Percentiles rank a stretch among this genome's conserved stretches.
These are phyloP conservation scores for Microbotryomycetes sp. DNA, from an alignment of 1,284 basidiomycete species.

Conservation along the genomic window DNA sequence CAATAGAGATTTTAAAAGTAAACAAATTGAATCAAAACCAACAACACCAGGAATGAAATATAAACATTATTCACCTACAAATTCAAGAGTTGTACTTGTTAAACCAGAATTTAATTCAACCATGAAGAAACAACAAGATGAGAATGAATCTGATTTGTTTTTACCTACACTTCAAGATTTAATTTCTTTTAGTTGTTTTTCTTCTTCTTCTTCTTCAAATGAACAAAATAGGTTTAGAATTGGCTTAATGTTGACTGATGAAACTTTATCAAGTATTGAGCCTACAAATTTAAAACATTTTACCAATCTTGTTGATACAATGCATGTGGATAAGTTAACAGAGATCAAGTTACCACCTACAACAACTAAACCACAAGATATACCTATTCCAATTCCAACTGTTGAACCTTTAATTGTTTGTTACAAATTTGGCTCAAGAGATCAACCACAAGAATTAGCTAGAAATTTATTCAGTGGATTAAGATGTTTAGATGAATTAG, in stretches of 20 bases:
- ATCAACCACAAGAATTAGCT: background rate
- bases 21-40: slow-evolving; percentile 54
- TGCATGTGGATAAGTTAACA: slow-evolving; percentile 44
- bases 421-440: slow-evolving; percentile 1
- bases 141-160: background rate
- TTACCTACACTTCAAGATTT: background rate
- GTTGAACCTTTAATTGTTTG: slow-evolving; percentile 1
- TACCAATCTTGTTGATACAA: slow-evolving; percentile 1
- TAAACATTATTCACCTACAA: slow-evolving; percentile 85
- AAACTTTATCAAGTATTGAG: slow-evolving; percentile 6
- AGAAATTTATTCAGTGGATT: background rate
- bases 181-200: background rate
- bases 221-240: slow-evolving; percentile 14
- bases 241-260: slow-evolving; percentile 33
- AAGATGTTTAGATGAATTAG: slow-evolving; percentile 7
- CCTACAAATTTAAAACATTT: background rate
- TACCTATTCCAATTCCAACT: slow-evolving; percentile 39
- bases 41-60: slow-evolving; percentile 99
- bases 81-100: slow-evolving; percentile 70
- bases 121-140: too few relatives aligned
- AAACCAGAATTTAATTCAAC: too few relatives aligned
- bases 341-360: slow-evolving; percentile 36
- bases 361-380: slow-evolving; percentile 40
- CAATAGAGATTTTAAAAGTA: slow-evolving; percentile 62
- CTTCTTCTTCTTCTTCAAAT: background rate